These are phyloP conservation scores for Geranomyces michiganensis DNA, from an alignment of 192 early-diverging fungal species.

Conservation along the genomic window DNA sequence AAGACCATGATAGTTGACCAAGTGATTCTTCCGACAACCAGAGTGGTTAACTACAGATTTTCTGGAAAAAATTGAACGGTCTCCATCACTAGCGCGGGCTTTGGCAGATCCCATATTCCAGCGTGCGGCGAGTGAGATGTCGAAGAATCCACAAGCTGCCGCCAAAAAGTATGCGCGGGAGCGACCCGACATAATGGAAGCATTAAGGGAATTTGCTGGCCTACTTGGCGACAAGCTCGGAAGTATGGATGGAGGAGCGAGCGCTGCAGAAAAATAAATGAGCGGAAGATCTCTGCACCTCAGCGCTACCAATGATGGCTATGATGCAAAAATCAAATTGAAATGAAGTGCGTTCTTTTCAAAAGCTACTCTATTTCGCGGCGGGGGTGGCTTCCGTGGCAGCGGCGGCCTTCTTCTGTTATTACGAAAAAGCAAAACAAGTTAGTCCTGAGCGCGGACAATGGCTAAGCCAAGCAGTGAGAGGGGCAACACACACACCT, in stretches of 20 bases:
- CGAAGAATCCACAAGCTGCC: constrained; percentile 38
- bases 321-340: no score
- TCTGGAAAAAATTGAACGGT: constrained; percentile 35
- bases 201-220: constrained; percentile 47
- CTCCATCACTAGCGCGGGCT: constrained; percentile 40
- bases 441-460: no score
- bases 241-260: constrained; percentile 15
- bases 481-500: constrained; percentile 2
- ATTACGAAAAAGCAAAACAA: no score
- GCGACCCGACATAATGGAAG: constrained; percentile 39
- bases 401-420: background rate
- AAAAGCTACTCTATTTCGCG: no score
- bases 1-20: background rate
- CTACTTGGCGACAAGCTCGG: constrained; percentile 41
- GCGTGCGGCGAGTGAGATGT: constrained; percentile 34
- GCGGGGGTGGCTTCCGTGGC: no score
- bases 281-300: no score
- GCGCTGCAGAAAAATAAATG: background rate
- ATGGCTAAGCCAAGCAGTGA: no score
- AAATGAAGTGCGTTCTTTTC: no score
- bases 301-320: no score
- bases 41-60: constrained; percentile 52
- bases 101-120: constrained; percentile 46
- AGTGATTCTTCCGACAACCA: background rate
- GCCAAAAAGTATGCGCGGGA: constrained; percentile 36